Evolutionary conservation across 108 stramenopile genomes (phyloP), one percentile per base, ranked within the genome.

Genomic region (Skeletonema tropicum): DNA sequence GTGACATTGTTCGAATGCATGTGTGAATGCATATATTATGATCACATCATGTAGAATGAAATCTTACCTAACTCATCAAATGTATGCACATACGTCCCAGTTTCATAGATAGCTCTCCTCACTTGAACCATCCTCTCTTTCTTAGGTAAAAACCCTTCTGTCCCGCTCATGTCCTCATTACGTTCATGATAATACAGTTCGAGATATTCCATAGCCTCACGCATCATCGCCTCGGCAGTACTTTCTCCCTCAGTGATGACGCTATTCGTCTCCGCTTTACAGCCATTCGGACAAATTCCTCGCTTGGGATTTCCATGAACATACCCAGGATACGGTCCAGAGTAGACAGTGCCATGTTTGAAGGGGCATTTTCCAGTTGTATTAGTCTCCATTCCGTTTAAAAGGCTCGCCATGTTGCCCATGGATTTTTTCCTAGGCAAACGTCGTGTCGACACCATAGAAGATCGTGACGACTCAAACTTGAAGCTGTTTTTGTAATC

Each of bases 21-120:
- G 1, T 29, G 2, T 29, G 26, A 29, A 1, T 29, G 26, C 26
- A 29, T 29, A 29, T 1, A 1, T 1, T 29, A 29, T 29, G 26
- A 1, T 29, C 26, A 29, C 1, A 29, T 29, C 26, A 29, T 29
- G 26, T 1, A 29, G 26, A 29, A 29, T 9, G 36, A 38, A 38
- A 9, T 9, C 36, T 38, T 38, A 38, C 36, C 36, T 38, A 84
- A 55, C 45, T 84, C 83, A 42, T 84, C 83, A 23, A 68, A 49
- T 6, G 83, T 82, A 41, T 84, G 83, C 3, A 36, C 64, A 71
- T 84, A 84, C 0, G 79, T 81, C 11, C 83, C 83, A 12, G 71
- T 36, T 7, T 60, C 26, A 13, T 64, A 14, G 31, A 73, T 65
- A 30, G 73, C 57, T 10, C 58, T 30, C 23, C 36, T 46, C 15